Evolutionary conservation across 2,329 filamentous ascomycete genomes (phyloP), one percentile per base, ranked within the genome.

Genomic region (Botrytis deweyae): DNA sequence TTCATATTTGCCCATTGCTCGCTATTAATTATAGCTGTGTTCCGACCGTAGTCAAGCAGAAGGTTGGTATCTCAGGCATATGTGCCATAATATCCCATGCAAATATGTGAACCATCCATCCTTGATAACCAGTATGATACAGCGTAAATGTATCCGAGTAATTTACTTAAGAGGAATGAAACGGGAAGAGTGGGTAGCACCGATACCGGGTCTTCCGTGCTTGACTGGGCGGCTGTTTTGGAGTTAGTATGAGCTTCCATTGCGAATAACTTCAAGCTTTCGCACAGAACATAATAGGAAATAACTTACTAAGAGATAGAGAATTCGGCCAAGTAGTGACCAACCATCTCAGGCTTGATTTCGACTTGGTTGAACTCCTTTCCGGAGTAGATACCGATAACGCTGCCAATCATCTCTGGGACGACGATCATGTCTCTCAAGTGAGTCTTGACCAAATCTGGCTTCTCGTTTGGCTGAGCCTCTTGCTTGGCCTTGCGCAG

Each of bases 331-430:
- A 99, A 90, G 90, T 98, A 98, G 90, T 98, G 95, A 86, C 96
- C 96, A 87, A 99, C 96, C 96, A 99, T 99, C 91, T 99, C 96
- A 82, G 96, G 96, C 92, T 98, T 98, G 89, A 99, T 96, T 88
- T 99, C 96, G 82, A 99, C 95, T 91, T 98, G 95, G 92, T 99
- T 99, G 93, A 99, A 99, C 88, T 98, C 95, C 92, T 99, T 99
- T 85, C 96, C 96, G 81, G 94, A 97, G 93, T 99, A 99, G 90
- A 99, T 96, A 85, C 95, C 96, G 83, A 99, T 93, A 83, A 99
- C 95, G 87, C 90, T 93, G 83, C 96, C 96, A 85, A 99, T 99
- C 96, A 99, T 98, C 91, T 99, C 96, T 83, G 96, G 96, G 82
- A 99, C 96, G 84, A 99, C 92, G 86, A 99, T 98, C 96, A 99